Conservation (phyloP, 2,329 filamentous ascomycete genomes). For the Intubia oerlemansii region DNA sequence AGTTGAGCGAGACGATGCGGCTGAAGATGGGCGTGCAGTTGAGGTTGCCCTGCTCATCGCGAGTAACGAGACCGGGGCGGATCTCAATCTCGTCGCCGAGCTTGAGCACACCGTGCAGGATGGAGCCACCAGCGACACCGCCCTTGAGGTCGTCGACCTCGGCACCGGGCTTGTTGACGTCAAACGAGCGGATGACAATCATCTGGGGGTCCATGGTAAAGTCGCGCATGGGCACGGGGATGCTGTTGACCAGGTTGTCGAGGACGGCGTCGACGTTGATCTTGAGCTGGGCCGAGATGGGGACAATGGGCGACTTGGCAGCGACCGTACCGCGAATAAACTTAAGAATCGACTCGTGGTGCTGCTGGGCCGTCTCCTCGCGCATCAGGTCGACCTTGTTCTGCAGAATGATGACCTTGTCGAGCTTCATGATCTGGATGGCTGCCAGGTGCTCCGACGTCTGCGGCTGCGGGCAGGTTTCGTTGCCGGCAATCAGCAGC, state of each 20-base stretch:
- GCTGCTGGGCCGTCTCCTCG: slow-evolving; percentile 78
- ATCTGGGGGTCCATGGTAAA: slow-evolving; percentile 88
- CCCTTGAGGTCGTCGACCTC: slow-evolving; percentile 98
- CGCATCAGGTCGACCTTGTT: slow-evolving; percentile 99
- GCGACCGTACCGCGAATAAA: slow-evolving; percentile 97
- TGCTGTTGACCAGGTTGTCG: slow-evolving; percentile 86
- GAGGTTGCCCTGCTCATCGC: slow-evolving; percentile 81
- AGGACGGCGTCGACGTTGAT: slow-evolving; percentile 99
- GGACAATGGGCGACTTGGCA: slow-evolving; percentile 85
- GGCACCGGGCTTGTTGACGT: slow-evolving; percentile 98
- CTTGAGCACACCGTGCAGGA: slow-evolving; percentile 91
- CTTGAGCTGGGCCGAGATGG: slow-evolving; percentile 93
- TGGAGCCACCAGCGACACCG: slow-evolving; percentile 92
- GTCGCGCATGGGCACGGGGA: slow-evolving; percentile 77
- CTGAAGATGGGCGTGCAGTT: slow-evolving; percentile 97
- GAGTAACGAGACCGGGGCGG: slow-evolving; percentile 90
- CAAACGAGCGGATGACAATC: slow-evolving; percentile 98
- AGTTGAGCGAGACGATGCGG: slow-evolving; percentile 84
- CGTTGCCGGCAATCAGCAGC: slow-evolving; percentile 91
- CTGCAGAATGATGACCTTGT: slow-evolving; percentile 98
- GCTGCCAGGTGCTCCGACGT: slow-evolving; percentile 97
- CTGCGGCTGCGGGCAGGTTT: slow-evolving; percentile 94
- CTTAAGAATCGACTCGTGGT: slow-evolving; percentile 94
- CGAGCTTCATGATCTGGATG: slow-evolving; percentile 99
- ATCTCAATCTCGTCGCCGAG: slow-evolving; percentile 97